Conservation (phyloP, 2,329 filamentous ascomycete genomes). For the Arthrobotrys musiformis region DNA sequence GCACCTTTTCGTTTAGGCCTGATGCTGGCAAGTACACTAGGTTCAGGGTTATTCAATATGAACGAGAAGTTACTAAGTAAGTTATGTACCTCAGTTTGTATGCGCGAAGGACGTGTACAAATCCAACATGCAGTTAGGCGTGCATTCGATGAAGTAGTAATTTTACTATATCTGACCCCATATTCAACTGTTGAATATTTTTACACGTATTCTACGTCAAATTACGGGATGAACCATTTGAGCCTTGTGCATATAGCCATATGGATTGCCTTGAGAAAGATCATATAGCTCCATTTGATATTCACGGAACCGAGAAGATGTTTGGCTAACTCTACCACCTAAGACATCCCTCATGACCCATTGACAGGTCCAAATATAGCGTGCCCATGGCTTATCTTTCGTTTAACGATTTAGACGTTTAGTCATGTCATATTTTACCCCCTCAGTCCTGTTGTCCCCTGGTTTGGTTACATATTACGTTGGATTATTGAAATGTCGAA, state of each 20-base stretch:
- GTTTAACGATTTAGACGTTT: background rate
- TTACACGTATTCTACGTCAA: background rate
- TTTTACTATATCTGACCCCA: background rate
- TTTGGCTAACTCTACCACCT: background rate
- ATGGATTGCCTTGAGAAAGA: background rate
- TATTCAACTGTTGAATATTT: background rate
- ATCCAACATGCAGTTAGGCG: background rate
- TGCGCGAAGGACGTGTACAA: constrained; percentile 11
- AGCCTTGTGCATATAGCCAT: constrained; percentile 10
- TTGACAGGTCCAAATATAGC: constrained; percentile 45
- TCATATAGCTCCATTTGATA: background rate
- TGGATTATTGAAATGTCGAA: constrained; percentile 8
- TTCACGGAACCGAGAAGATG: background rate
- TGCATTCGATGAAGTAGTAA: background rate
- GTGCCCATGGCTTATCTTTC: background rate
- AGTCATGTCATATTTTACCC: background rate
- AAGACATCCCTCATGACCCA: constrained; percentile 37
- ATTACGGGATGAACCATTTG: background rate
- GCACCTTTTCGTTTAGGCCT: constrained; percentile 10
- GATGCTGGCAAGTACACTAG: constrained; percentile 3
- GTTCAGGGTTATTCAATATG: background rate
- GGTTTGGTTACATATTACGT: background rate
- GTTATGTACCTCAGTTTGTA: background rate
- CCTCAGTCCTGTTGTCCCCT: background rate
- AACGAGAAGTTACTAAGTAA: background rate